Evolutionary conservation across 805 yeast species (phyloP), one percentile per base, ranked within the genome.

Genomic region (Saccharomycopsis synnaedendra): DNA sequence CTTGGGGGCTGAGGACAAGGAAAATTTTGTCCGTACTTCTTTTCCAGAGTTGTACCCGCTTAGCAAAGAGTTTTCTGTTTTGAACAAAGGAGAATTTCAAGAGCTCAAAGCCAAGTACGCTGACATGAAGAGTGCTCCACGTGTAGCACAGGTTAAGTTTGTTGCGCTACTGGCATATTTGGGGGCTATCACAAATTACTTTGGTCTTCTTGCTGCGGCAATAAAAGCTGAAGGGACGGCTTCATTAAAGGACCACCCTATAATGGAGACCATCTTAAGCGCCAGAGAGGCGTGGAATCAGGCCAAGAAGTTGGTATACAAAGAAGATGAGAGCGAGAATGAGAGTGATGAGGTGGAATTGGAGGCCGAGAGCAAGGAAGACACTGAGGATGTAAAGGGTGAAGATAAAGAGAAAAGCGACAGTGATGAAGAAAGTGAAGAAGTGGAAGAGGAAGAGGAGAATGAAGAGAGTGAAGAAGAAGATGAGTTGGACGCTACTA

Each of bases 211-310:
- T 53, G 64, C 76, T 11, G 78, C 78, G 37, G 72, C 76, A 41
- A 59, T 81, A 38, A 82, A 78, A 45, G 68, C 71, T 3, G 74
- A 79, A 52, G 61, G 69, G 34, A 56, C 50, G 27, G 59, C 62
- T 48, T 66, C 75, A 7, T 79, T 89, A 82, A 87, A 86, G 57
- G 94, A 86, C 48, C 90, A 84, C 55, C 84, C 90, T 3, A 82
- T 90, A 1, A 90, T 93, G 96, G 88, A 85, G 58, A 75, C 83
- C 32, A 80, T 90, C 34, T 67, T 90, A 46, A 79, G 83, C 46
- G 72, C 93, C 3, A 74, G 94, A 55, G 96, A 90, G 59, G 72
- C 85, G 11, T 89, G 96, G 96, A 76, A 93, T 60, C 89, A 84
- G 57, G 95, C 94, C 4, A 70, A 66, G 42, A 76, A 69, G 52